Conservation (phyloP, 208 protist species). For the Naegleria fowleri region DNA sequence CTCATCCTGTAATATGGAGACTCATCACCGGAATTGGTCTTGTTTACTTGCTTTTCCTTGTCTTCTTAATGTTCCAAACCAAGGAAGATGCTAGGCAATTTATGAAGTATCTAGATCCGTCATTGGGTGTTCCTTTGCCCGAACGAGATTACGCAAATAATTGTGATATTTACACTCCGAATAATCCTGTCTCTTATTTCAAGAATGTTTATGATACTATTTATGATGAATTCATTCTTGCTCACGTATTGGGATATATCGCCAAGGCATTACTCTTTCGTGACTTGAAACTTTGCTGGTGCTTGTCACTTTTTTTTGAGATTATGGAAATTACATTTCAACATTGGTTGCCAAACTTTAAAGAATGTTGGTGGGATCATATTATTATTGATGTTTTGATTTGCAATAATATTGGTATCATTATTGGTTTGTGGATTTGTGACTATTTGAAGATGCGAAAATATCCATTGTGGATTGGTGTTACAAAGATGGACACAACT, state of each 20-base stretch:
- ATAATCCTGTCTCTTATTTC: conserved; percentile 56
- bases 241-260: conserved; percentile 85
- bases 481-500: conserved; percentile 26
- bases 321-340: conserved; percentile 87
- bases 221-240: conserved; percentile 88
- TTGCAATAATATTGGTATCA: conserved; percentile 88
- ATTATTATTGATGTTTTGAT: conserved; percentile 84
- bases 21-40: conserved; percentile 74
- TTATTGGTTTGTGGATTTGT: conserved; percentile 61
- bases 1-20: conserved; percentile 89
- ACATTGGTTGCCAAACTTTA: conserved; percentile 88
- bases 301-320: conserved; percentile 82
- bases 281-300: conserved; percentile 75
- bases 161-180: conserved; percentile 76
- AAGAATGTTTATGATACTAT: conserved; percentile 62
- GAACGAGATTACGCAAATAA: conserved; percentile 83
- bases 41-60: conserved; percentile 38
- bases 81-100: conserved; percentile 48
- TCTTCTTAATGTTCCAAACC: conserved; percentile 35
- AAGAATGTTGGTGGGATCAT: conserved; percentile 97
- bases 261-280: conserved; percentile 84
- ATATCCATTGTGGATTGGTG: conserved; percentile 35
- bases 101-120: conserved; percentile 67
- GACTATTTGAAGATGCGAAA: conserved; percentile 50
- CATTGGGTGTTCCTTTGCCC: conserved; percentile 56